Base-by-base conservation (phyloP, 2,329 filamentous ascomycete genomes). In the Sarocladium oryzae region DNA sequence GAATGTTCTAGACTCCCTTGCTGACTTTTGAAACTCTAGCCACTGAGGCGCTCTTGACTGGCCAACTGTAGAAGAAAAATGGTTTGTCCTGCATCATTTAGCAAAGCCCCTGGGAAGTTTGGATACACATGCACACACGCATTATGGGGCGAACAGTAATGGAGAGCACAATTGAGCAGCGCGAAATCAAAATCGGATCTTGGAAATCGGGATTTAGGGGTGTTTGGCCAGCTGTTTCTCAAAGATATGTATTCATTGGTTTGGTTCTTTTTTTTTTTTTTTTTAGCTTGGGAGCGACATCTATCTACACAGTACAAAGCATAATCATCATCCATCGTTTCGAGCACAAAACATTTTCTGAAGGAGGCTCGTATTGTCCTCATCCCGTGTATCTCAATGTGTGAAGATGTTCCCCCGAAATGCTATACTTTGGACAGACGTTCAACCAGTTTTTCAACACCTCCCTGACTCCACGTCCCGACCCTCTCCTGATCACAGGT, bases 41-140 rank as follows among this genome's bases (percentile, higher is more conserved):
- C 58, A 91, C 88, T 53, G 88, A 91, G 69, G 87, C 87, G 50
- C 76, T 91, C 55, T 74, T 92, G 50, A 88, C 86, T 45, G 88
- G 88, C 49, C 84, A 89, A 63, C 70, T 91, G 60, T 91, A 49
- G 21, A 20, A 37, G 24, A 18, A 6, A 2, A 21, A 13, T 18
- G 18, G 10, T 18, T 48, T 7, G 21, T 26, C 23, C n/a, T 43
- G 23, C 21, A 43, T 43, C 10, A 28, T n/a, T n/a, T n/a, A n/a
- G n/a, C n/a, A n/a, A n/a, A n/a, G n/a, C n/a, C n/a, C n/a, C n/a
- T n/a, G n/a, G n/a, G n/a, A n/a, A n/a, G n/a, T n/a, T n/a, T n/a
- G n/a, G n/a, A n/a, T n/a, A 18, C 8, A 9, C 16, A 15, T n/a
- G 16, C 9, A 15, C 16, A 18, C 36, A 40, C n/a, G 21, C n/a